A percentile compares a stretch with the other conserved stretches of the same genome.
phyloP scores from a whole-genome alignment of 2,329 filamentous ascomycete genomes.

The Zasmidium angulare region DNA sequence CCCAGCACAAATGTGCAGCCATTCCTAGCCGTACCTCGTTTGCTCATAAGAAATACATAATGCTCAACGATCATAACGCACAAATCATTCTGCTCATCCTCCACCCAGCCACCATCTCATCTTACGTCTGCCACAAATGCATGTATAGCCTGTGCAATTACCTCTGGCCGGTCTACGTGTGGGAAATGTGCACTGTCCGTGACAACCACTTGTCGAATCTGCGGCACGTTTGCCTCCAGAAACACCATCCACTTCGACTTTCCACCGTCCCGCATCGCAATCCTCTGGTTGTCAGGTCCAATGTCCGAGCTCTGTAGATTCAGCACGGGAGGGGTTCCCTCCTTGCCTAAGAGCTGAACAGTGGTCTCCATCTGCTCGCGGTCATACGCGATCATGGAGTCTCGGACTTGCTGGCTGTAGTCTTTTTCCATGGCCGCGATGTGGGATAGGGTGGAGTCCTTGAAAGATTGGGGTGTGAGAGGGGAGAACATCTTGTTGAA shows the following conservation, averaged over 20 bases:
- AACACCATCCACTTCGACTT: constrained; percentile 9
- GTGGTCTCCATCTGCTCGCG: background rate
- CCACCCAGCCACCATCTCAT: background rate
- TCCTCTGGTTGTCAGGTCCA: constrained; percentile 4
- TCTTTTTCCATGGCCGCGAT: constrained; percentile 7
- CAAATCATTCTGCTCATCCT: background rate
- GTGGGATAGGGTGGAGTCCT: constrained; percentile 3
- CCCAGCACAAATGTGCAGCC: background rate
- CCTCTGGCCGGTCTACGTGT: constrained; percentile 15
- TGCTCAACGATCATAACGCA: no score
- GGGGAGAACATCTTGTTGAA: constrained; percentile 14
- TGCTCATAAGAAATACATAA: background rate
- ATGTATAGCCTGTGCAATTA: constrained; percentile 2
- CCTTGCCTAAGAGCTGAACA: constrained; percentile 4
- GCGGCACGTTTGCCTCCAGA: constrained; percentile 10
- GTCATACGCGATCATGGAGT: constrained; percentile 13
- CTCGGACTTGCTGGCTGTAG: constrained; percentile 7
- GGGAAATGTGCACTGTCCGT: constrained; percentile 12
- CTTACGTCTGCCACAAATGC: constrained; percentile 6
- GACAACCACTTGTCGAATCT: constrained; percentile 4
- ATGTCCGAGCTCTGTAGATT: constrained; percentile 14
- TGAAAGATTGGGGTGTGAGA: constrained; percentile 11
- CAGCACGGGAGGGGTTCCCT: constrained; percentile 2
- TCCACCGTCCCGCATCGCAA: constrained; percentile 6
- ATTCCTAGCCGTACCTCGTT: background rate